Conservation (phyloP, 1,284 basidiomycete species). For the Moesziomyces globuligerus region DNA sequence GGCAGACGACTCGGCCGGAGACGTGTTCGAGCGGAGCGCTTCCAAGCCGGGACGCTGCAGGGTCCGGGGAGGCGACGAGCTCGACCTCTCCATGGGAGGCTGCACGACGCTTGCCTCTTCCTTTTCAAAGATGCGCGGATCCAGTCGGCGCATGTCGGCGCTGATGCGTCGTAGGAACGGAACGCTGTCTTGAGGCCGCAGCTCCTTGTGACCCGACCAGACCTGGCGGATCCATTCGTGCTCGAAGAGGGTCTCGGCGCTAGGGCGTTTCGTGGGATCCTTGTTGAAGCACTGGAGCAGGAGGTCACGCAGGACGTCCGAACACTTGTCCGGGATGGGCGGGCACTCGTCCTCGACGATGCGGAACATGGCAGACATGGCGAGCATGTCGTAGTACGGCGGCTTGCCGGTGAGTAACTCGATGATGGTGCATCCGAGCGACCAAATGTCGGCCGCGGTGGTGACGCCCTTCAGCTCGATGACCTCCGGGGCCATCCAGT, state of each 20-base stretch:
- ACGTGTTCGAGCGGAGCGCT: conserved; percentile 31
- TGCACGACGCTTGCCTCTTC: conserved; percentile 9
- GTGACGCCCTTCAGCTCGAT: conserved; percentile 78
- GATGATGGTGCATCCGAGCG: conserved; percentile 89
- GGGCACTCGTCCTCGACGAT: conserved; percentile 92
- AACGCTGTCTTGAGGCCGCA: conserved; percentile 83
- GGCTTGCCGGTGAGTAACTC: conserved; percentile 91
- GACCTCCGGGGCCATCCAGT: conserved; percentile 97
- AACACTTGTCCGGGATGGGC: conserved; percentile 81
- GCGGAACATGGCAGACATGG: conserved; percentile 77
- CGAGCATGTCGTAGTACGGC: conserved; percentile 78
- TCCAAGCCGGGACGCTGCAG: conserved; percentile 30
- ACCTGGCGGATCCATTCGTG: conserved; percentile 87
- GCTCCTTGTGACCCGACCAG: conserved; percentile 76
- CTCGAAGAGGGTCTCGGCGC: conserved; percentile 83
- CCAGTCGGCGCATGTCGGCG: conserved; percentile 77
- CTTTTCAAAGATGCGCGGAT: conserved; percentile 42
- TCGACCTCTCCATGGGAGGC: conserved; percentile 45
- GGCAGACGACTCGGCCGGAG: conserved; percentile 26
- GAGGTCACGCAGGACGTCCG: conserved; percentile 79
- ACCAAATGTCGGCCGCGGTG: conserved; percentile 80
- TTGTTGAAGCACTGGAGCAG: conserved; percentile 86
- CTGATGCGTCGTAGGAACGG: conserved; percentile 91
- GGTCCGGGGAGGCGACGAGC: conserved; percentile 40
- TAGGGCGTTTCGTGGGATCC: conserved; percentile 80